Percentiles rank a stretch among this genome's conserved stretches.
Conservation (phyloP, 2,329 filamentous ascomycete genomes). For the Fusarium tuaranense region DNA sequence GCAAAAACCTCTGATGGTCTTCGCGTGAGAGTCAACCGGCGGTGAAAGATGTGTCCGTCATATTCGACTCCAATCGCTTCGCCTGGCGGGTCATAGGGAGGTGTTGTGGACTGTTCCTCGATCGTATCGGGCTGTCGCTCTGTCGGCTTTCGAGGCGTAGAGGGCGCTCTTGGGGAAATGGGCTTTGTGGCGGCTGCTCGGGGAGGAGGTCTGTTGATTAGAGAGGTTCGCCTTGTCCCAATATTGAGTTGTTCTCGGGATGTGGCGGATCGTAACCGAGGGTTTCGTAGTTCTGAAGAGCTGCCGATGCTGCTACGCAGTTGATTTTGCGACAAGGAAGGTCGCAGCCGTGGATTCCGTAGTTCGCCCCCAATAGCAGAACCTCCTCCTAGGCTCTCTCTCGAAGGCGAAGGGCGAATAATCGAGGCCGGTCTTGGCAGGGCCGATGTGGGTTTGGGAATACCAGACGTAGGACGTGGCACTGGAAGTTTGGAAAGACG, state of each 20-base stretch:
- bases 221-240: conserved; percentile 36
- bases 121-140: conserved; percentile 36
- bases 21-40: conserved; percentile 47
- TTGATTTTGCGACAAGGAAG: conserved; percentile 55
- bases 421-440: conserved; percentile 43
- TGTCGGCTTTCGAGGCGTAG: conserved; percentile 33
- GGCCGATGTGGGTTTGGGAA: conserved; percentile 46
- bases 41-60: conserved; percentile 40
- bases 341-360: conserved; percentile 55
- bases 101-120: conserved; percentile 42
- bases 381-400: conserved; percentile 38
- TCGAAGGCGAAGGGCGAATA: conserved; percentile 46
- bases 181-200: conserved; percentile 33
- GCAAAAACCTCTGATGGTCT: conserved; percentile 46
- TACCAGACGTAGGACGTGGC: conserved; percentile 48
- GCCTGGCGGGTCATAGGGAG: conserved; percentile 38
- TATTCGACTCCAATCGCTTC: conserved; percentile 35
- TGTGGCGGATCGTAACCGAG: conserved; percentile 53
- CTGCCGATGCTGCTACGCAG: conserved; percentile 44
- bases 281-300: conserved; percentile 50
- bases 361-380: conserved; percentile 42
- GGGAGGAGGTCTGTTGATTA: conserved; percentile 34
- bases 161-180: conserved; percentile 28
- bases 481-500: conserved; percentile 55
- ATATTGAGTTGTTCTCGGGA: conserved; percentile 55